phyloP scores from a whole-genome alignment of 306 rosid species.

The Vigna radiata region DNA sequence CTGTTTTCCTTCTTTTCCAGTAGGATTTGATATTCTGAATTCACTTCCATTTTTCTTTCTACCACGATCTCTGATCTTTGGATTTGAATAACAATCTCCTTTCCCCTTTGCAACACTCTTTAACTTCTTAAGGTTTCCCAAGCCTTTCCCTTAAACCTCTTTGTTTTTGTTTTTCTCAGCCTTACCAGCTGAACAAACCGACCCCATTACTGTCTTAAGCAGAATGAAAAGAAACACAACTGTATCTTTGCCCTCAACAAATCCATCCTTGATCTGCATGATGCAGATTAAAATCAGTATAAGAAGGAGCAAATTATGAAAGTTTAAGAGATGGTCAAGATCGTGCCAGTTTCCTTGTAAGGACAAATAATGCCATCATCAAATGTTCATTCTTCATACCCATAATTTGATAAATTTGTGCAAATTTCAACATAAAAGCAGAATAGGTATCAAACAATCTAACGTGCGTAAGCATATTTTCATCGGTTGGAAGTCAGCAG shows the following conservation, averaged over 20 bases:
- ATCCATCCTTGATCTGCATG: constrained; percentile 94
- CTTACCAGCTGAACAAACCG: constrained; percentile 61
- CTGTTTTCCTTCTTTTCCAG: constrained; percentile 42
- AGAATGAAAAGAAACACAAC: constrained; percentile 55
- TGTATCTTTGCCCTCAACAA: constrained; percentile 85
- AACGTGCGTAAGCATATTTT: constrained; percentile 80
- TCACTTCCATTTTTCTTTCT: constrained; percentile 48
- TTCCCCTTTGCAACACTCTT: constrained; percentile 42
- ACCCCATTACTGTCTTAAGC: constrained; percentile 64
- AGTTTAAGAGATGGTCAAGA: background rate
- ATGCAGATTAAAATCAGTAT: constrained; percentile 27
- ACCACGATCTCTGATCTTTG: constrained; percentile 39
- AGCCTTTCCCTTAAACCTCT: constrained; percentile 32
- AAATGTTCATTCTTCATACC: background rate
- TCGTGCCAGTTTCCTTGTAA: background rate
- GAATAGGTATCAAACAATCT: background rate
- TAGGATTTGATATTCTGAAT: constrained; percentile 45
- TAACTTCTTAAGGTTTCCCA: constrained; percentile 49
- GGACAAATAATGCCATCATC: constrained; percentile 10
- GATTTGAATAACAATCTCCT: constrained; percentile 43
- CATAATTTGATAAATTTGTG: background rate
- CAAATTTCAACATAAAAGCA: constrained; percentile 17
- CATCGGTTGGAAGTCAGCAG: constrained; percentile 97
- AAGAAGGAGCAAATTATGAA: background rate
- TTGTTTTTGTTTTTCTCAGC: constrained; percentile 41